phyloP scores from a whole-genome alignment of 495 filamentous ascomycete genomes.

The Ascobolus immersus region DNA sequence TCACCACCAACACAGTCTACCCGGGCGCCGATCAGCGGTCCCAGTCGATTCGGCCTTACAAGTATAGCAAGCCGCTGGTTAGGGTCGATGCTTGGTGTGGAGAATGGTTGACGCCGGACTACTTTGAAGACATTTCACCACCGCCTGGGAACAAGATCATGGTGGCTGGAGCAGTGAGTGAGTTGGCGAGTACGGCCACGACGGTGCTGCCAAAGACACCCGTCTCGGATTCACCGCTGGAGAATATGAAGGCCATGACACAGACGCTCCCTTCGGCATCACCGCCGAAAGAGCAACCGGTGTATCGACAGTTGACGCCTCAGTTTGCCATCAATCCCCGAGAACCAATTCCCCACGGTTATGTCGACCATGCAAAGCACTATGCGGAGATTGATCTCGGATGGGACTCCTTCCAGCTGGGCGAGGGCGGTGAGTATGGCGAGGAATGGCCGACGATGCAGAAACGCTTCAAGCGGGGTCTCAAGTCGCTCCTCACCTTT shows the following conservation, averaged over 20 bases:
- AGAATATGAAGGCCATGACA: constrained; percentile 8
- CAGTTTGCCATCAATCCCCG: constrained; percentile 58
- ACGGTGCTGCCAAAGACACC: too few relatives aligned
- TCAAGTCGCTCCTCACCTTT: constrained; percentile 68
- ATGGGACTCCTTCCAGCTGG: constrained; percentile 91
- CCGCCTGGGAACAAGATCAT: constrained; percentile 67
- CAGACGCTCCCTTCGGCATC: neutral
- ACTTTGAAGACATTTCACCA: constrained; percentile 75
- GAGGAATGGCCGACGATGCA: constrained; percentile 97
- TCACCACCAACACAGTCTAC: constrained; percentile 9
- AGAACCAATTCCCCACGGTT: constrained; percentile 61
- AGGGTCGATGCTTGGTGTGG: constrained; percentile 81
- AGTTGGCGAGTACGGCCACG: constrained; percentile 26
- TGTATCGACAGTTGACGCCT: too few relatives aligned
- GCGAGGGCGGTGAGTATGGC: constrained; percentile 60
- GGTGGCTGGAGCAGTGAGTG: constrained; percentile 64
- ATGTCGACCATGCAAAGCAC: constrained; percentile 76
- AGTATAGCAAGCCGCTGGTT: constrained; percentile 30
- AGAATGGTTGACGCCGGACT: constrained; percentile 82
- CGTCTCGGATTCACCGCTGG: constrained; percentile 6
- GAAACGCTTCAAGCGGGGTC: constrained; percentile 50
- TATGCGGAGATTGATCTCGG: constrained; percentile 64
- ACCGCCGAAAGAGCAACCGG: neutral
- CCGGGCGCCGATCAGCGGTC: constrained; percentile 6
- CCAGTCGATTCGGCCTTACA: neutral